Percentiles rank a stretch among this genome's conserved stretches.
These are phyloP conservation scores for Coniochaeta prunicola DNA, from an alignment of 2,329 filamentous ascomycete species.

Conservation along the genomic window DNA sequence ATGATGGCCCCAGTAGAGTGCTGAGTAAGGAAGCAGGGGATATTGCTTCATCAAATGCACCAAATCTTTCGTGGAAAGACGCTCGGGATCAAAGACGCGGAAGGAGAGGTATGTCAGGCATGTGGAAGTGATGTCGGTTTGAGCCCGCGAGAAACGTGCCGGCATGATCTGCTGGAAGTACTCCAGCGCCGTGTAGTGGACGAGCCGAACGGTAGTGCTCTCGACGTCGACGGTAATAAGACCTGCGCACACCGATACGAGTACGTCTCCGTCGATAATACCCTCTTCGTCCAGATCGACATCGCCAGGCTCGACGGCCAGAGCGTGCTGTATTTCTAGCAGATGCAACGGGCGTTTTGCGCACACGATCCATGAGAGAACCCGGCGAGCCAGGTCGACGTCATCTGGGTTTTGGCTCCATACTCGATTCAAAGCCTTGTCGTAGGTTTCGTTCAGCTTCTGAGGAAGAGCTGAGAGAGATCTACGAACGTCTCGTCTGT, in stretches of 20 bases:
- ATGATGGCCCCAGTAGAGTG: no score
- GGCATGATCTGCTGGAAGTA: conserved; percentile 23
- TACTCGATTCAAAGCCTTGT: conserved; percentile 23
- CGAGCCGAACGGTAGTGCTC: conserved; percentile 25
- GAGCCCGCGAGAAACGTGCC: background rate
- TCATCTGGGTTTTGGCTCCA: conserved; percentile 16
- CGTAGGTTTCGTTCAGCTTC: conserved; percentile 10
- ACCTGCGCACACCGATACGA: conserved; percentile 26
- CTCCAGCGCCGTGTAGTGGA: conserved; percentile 33
- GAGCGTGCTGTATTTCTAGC: conserved; percentile 26
- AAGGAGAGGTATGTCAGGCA: conserved; percentile 23
- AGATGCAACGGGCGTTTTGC: conserved; percentile 18
- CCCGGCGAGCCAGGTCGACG: conserved; percentile 10
- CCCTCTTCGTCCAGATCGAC: conserved; percentile 21
- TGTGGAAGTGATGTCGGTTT: conserved; percentile 2
- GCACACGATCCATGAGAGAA: conserved; percentile 26
- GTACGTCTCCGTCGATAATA: conserved; percentile 14
- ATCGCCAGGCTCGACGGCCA: conserved; percentile 21
- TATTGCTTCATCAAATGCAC: no score
- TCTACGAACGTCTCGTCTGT: conserved; percentile 4
- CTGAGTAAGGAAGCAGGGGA: no score
- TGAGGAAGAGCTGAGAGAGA: background rate
- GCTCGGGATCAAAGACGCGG: no score
- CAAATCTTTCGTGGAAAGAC: no score
- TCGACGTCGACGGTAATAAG: conserved; percentile 27